phyloP scores from a whole-genome alignment of 2,329 filamentous ascomycete genomes.

The Colletotrichum sp. region DNA sequence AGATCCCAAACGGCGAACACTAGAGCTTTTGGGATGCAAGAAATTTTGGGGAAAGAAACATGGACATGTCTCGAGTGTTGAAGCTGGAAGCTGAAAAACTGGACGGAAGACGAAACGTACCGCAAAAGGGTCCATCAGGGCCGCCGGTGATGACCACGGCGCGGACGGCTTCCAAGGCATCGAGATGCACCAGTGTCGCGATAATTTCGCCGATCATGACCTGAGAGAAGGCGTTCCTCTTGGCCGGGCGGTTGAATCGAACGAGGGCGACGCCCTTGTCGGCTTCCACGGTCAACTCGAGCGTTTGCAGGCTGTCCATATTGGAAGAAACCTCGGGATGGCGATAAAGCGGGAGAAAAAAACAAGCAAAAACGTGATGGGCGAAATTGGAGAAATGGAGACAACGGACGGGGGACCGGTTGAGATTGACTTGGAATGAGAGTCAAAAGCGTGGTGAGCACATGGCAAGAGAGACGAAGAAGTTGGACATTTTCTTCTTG shows the following conservation, averaged over 20 bases:
- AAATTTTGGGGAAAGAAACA: not conserved
- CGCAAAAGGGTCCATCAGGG: slow-evolving; percentile 37
- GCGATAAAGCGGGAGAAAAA: not conserved
- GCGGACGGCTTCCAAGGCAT: slow-evolving; percentile 28
- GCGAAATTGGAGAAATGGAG: not conserved
- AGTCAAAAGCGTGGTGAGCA: not conserved
- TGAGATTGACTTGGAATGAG: not conserved
- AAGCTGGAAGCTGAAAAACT: not conserved
- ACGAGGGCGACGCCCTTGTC: slow-evolving; percentile 17
- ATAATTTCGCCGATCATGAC: slow-evolving; percentile 53
- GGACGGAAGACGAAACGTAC: slow-evolving; percentile 27
- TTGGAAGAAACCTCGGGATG: not conserved
- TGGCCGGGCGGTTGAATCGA: slow-evolving; percentile 50
- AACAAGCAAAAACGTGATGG: not conserved
- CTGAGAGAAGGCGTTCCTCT: slow-evolving; percentile 64
- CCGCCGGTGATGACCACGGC: slow-evolving; percentile 43
- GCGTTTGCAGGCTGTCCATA: slow-evolving; percentile 18
- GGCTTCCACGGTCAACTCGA: slow-evolving; percentile 9
- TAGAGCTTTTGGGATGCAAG: not conserved
- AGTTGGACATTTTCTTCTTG: not conserved
- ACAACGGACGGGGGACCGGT: not conserved
- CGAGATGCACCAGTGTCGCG: slow-evolving; percentile 16
- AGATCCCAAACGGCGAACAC: not conserved
- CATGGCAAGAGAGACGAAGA: slow-evolving; percentile 7
- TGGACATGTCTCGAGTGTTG: not conserved